Base-by-base conservation (phyloP, 495 filamentous ascomycete species). In the Penicillium odoratum region DNA sequence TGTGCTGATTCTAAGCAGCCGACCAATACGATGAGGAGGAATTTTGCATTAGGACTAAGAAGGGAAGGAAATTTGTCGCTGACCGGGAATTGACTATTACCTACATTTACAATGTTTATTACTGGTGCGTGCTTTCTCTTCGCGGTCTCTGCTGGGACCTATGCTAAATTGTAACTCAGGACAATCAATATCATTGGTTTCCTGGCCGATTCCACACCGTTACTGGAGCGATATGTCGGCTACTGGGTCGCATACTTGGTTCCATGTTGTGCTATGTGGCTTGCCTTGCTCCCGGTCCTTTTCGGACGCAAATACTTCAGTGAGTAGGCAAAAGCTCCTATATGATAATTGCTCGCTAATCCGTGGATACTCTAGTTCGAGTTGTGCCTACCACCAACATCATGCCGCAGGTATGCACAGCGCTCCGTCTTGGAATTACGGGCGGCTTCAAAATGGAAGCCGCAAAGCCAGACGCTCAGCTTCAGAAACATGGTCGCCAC, bases 81-180 rank as follows among this genome's bases (percentile, higher is more conserved):
- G 81, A 85, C 51, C 82, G 84, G 5, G 78, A 83, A 48, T 71
- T 83, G 18, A 89, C 85, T 4, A 80, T 85, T 5, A 81, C 84
- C 62, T 79, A 78, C 8, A 79, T 85, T n/a, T 85, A 85, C 74
- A 81, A 85, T 40, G 81, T 84, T 65, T 88, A 82, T 62, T 88
- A 86, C 59, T 81, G 83, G 65, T 77, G 81, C 59, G 48, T 33
- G 10, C 11, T 16, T 34, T 34, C 48, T 54, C 15, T 54, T 8
- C 42, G 6, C 31, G 3, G 10, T 21, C 42, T 29, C 26, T 47
- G 25, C 11, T 6, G 6, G 21, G 33, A 21, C 21, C 18, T 46
- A 2, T 11, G 26, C 55, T 47, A 13, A 40, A 8, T 26, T 25
- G 10, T 5, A n/a, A 29, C n/a, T 62, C 25, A 84, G 81, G 61